Evolutionary conservation across 305 asterid genomes (phyloP).

Genomic region (Solanum hybrid): DNA sequence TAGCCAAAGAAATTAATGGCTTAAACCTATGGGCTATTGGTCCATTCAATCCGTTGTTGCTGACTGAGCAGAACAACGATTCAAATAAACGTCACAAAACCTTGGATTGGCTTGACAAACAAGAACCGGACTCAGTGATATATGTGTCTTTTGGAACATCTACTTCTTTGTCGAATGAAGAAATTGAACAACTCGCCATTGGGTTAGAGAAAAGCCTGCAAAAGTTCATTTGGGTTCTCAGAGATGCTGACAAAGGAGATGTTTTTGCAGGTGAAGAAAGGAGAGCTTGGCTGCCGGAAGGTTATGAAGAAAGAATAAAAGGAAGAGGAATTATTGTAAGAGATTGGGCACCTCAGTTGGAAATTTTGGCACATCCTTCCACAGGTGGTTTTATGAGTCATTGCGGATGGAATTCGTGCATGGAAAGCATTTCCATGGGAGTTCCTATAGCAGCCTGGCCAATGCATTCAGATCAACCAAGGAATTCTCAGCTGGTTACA

Average conservation of each 20-base stretch:
- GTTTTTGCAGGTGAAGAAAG: constrained; percentile 4
- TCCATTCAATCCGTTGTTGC: constrained; percentile 33
- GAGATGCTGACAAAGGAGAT: constrained; percentile 54
- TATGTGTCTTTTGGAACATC: constrained; percentile 57
- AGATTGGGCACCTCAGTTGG: constrained; percentile 75
- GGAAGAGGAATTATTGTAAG: constrained; percentile 45
- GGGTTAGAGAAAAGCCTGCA: constrained; percentile 40
- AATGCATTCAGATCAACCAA: constrained; percentile 75
- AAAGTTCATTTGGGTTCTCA: constrained; percentile 54
- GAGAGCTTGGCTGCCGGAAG: constrained; percentile 21
- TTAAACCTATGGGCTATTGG: constrained; percentile 31
- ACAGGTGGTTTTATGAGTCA: constrained; percentile 80
- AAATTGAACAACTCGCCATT: constrained; percentile 38
- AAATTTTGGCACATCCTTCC: constrained; percentile 45
- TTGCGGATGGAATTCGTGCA: constrained; percentile 90
- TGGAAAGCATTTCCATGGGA: constrained; percentile 69
- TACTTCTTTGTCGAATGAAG: constrained; percentile 24
- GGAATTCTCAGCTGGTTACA: constrained; percentile 38
- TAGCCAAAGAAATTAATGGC: constrained; percentile 5
- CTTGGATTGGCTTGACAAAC: constrained; percentile 42
- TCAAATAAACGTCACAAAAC: constrained; percentile 11
- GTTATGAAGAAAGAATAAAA: constrained; percentile 39
- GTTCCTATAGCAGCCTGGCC: constrained; percentile 81
- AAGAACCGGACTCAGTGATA: constrained; percentile 29
- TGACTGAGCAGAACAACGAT: neutral